Conservation (phyloP, 1,139 yeast genomes). For the Pichia sp. region DNA sequence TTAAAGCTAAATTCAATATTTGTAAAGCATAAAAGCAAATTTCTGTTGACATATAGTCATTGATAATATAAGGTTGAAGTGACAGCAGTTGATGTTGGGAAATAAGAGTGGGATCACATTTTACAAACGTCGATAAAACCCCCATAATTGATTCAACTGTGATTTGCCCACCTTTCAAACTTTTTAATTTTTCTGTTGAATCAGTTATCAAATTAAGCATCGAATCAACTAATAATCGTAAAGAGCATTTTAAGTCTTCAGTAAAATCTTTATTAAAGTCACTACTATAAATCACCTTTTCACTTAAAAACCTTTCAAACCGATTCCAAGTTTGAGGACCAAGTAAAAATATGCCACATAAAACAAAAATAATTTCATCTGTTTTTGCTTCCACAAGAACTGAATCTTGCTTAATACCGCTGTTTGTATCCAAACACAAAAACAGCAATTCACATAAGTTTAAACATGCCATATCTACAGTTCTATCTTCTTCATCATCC, state of each 20-base stretch:
- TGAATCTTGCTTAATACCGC: not conserved
- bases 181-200: not conserved
- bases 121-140: constrained; percentile 48
- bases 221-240: constrained; percentile 27
- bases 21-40: constrained; percentile 44
- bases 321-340: constrained; percentile 35
- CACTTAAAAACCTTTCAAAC: constrained; percentile 41
- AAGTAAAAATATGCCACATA: constrained; percentile 34
- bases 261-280: constrained; percentile 20
- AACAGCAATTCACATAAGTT: constrained; percentile 45
- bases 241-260: constrained; percentile 16
- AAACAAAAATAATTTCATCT: constrained; percentile 27
- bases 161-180: constrained; percentile 4
- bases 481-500: constrained; percentile 64
- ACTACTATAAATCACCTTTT: constrained; percentile 33
- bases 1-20: constrained; percentile 46
- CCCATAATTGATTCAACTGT: constrained; percentile 36
- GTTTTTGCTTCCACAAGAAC: constrained; percentile 9
- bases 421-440: constrained; percentile 11
- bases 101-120: constrained; percentile 44
- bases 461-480: constrained; percentile 41
- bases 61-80: constrained; percentile 53
- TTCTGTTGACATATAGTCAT: constrained; percentile 35
- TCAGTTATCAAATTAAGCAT: constrained; percentile 30
- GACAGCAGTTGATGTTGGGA: constrained; percentile 59